These are phyloP conservation scores for Apophysomyces ossiformis DNA, from an alignment of 371 early-diverging fungal species.

Conservation along the genomic window DNA sequence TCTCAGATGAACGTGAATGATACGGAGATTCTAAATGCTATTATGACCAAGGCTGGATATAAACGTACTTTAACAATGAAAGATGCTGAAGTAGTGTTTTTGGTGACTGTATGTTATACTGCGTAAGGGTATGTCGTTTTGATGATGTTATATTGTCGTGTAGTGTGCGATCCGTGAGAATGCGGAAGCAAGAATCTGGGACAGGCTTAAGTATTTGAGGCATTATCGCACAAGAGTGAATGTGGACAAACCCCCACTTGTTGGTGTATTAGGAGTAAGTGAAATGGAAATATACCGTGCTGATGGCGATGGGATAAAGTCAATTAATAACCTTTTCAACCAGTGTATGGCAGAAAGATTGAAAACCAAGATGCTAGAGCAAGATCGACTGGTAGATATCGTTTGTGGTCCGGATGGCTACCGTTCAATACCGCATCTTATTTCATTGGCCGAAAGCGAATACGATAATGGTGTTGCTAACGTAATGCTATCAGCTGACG, in stretches of 20 bases:
- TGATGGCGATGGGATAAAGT: background rate
- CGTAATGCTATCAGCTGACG: slow-evolving; percentile 84
- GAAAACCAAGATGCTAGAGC: slow-evolving; percentile 72
- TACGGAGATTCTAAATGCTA: slow-evolving; percentile 79
- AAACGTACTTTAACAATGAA: slow-evolving; percentile 56
- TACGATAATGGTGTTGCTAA: slow-evolving; percentile 74
- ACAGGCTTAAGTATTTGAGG: slow-evolving; percentile 63
- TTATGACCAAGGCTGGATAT: slow-evolving; percentile 75
- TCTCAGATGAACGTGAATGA: slow-evolving; percentile 78
- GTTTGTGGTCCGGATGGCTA: slow-evolving; percentile 87
- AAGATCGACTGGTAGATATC: slow-evolving; percentile 76
- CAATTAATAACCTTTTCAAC: too few species aligned
- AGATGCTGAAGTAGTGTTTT: slow-evolving; percentile 73
- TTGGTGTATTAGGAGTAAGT: slow-evolving; percentile 78
- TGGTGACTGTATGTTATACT: slow-evolving; percentile 63
- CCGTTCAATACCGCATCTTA: slow-evolving; percentile 74
- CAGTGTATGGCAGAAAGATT: slow-evolving; percentile 79
- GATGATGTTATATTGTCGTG: background rate
- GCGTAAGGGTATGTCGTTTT: background rate
- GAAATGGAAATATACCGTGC: background rate
- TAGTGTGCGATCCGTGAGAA: slow-evolving; percentile 81
- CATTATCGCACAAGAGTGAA: slow-evolving; percentile 56
- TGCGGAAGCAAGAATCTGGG: slow-evolving; percentile 81
- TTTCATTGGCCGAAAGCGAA: slow-evolving; percentile 67
- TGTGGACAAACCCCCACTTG: slow-evolving; percentile 60